phyloP scores from a whole-genome alignment of 169 alveolate genomes.

The Amoebophrya sp. region DNA sequence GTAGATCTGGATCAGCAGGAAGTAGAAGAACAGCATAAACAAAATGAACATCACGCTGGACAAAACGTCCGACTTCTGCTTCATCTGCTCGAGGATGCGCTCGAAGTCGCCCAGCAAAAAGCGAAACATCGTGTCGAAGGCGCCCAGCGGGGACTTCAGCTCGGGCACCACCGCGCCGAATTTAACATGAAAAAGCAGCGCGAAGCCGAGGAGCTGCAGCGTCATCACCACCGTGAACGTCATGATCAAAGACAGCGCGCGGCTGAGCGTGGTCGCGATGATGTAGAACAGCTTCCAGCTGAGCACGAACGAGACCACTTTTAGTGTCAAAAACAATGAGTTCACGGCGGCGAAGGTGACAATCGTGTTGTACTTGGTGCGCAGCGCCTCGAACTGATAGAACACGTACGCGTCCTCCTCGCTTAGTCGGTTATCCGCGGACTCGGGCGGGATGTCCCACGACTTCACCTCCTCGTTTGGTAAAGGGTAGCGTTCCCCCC shows the following conservation, averaged over 20 bases:
- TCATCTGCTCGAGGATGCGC: neutral
- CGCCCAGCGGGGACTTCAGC: neutral
- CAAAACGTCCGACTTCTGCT: neutral
- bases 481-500: neutral
- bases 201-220: neutral
- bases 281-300: neutral
- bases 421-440: neutral
- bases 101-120: neutral
- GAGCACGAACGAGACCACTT: neutral
- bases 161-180: neutral
- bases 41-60: neutral
- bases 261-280: neutral
- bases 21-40: neutral
- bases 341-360: neutral
- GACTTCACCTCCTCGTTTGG: neutral
- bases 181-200: neutral
- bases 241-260: neutral
- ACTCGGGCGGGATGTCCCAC: neutral
- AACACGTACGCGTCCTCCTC: neutral
- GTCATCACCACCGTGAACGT: neutral
- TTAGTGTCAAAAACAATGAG: neutral
- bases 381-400: neutral
- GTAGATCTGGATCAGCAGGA: neutral
- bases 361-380: neutral
- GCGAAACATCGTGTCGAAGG: neutral